phyloP scores from a whole-genome alignment of 257 asterid species.

The Lavandula angustifolia region DNA sequence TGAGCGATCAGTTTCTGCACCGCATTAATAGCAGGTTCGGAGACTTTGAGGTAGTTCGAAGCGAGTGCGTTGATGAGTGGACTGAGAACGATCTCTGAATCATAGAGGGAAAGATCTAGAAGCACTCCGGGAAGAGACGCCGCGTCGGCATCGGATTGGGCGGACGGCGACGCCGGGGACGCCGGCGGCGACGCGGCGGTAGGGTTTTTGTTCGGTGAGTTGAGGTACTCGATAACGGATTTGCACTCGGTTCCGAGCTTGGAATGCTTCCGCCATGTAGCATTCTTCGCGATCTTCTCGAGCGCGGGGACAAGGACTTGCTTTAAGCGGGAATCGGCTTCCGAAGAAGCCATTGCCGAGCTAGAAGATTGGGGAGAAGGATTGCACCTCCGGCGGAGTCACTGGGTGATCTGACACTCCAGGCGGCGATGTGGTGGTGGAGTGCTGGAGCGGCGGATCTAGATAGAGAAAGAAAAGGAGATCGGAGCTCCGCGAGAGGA shows the following conservation, averaged over 20 bases:
- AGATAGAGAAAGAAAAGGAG: slow-evolving; percentile 28
- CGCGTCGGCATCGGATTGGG: slow-evolving; percentile 53
- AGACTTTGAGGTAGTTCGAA: slow-evolving; percentile 62
- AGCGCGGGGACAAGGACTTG: slow-evolving; percentile 74
- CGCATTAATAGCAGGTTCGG: slow-evolving; percentile 91
- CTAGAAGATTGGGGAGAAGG: slow-evolving; percentile 24
- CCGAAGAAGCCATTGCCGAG: slow-evolving; percentile 92
- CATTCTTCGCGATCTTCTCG: slow-evolving; percentile 83
- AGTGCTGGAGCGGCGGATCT: slow-evolving; percentile 34
- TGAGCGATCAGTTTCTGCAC: slow-evolving; percentile 88
- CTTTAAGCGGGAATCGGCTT: slow-evolving; percentile 90
- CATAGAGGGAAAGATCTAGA: slow-evolving; percentile 63
- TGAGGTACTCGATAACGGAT: slow-evolving; percentile 74
- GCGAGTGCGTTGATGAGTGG: slow-evolving; percentile 77
- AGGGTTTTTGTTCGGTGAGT: slow-evolving; percentile 53
- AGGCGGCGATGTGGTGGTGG: slow-evolving; percentile 2
- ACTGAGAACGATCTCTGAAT: slow-evolving; percentile 71
- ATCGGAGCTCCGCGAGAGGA: slow-evolving; percentile 31
- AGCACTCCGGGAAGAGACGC: slow-evolving; percentile 68
- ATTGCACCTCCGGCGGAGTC: slow-evolving; percentile 30
- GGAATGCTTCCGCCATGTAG: slow-evolving; percentile 95
- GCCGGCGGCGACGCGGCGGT: slow-evolving; percentile 54
- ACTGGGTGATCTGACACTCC: not conserved
- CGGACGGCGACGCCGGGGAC: slow-evolving; percentile 43
- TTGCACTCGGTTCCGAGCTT: slow-evolving; percentile 87